These are phyloP conservation scores for Stagonosporopsis rhizophila DNA, from an alignment of 2,329 filamentous ascomycete species.

Conservation along the genomic window DNA sequence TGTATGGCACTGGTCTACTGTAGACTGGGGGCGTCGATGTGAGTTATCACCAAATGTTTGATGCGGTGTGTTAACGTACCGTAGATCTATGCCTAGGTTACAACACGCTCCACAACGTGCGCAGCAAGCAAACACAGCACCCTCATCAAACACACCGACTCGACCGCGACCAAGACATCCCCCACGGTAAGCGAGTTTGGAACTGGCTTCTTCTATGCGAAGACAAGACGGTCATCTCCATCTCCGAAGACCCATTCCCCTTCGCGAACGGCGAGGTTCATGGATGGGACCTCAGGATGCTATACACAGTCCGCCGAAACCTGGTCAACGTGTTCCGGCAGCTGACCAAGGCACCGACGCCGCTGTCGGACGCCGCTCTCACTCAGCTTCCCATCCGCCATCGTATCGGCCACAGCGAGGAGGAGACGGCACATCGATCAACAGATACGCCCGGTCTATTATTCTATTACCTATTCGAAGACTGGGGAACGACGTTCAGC, in stretches of 20 bases:
- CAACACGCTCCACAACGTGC: slow-evolving; percentile 65
- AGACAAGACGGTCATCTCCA: slow-evolving; percentile 75
- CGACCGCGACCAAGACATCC: slow-evolving; percentile 48
- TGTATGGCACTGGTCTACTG: slow-evolving; percentile 78
- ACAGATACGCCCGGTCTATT: slow-evolving; percentile 66
- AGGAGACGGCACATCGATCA: slow-evolving; percentile 55
- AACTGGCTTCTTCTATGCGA: slow-evolving; percentile 74
- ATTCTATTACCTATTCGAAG: slow-evolving; percentile 73
- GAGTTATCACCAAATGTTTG: slow-evolving; percentile 29
- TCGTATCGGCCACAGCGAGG: slow-evolving; percentile 53
- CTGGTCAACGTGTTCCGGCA: slow-evolving; percentile 67
- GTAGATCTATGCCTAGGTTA: slow-evolving; percentile 74
- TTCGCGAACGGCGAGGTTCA: slow-evolving; percentile 47
- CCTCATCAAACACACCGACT: slow-evolving; percentile 36
- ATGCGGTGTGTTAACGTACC: slow-evolving; percentile 7
- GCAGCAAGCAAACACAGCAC: slow-evolving; percentile 29
- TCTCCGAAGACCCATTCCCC: slow-evolving; percentile 67
- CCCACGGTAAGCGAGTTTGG: slow-evolving; percentile 66
- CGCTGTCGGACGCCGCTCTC: slow-evolving; percentile 49
- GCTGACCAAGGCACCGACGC: slow-evolving; percentile 61
- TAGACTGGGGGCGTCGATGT: slow-evolving; percentile 73
- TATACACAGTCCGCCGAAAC: slow-evolving; percentile 63
- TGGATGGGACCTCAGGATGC: slow-evolving; percentile 54
- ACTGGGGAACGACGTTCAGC: slow-evolving; percentile 67
- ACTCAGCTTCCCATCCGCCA: slow-evolving; percentile 55